phyloP scores from a whole-genome alignment of 306 rosid species.

The Ormosia emarginata region DNA sequence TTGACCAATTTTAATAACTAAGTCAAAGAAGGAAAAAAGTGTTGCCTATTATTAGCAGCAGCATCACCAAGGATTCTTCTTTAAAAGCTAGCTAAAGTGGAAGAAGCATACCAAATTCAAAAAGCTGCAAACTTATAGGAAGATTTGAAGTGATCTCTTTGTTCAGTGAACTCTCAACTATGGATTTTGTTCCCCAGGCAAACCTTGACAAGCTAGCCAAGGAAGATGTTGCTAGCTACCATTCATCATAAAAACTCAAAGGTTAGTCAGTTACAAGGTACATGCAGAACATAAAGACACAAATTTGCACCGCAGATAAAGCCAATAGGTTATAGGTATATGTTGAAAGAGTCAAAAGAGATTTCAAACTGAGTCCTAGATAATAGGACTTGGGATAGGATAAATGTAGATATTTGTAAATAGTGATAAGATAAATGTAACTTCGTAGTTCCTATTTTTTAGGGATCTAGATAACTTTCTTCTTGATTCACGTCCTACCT shows the following conservation, averaged over 20 bases:
- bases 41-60: not conserved
- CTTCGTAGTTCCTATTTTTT: not conserved
- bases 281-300: slow-evolving; percentile 5
- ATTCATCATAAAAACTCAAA: slow-evolving; percentile 21
- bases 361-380: too few species aligned
- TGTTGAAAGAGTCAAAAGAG: too few species aligned
- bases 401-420: too few species aligned
- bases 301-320: too few species aligned
- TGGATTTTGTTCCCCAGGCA: slow-evolving; percentile 80
- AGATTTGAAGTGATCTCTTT: slow-evolving; percentile 37
- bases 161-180: slow-evolving; percentile 28
- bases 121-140: slow-evolving; percentile 69
- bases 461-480: not conserved
- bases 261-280: slow-evolving; percentile 17
- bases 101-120: slow-evolving; percentile 73
- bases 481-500: not conserved
- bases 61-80: not conserved
- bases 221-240: slow-evolving; percentile 65
- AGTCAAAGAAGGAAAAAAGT: not conserved
- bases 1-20: not conserved
- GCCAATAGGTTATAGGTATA: too few species aligned
- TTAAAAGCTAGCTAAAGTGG: not conserved
- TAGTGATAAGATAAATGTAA: not conserved
- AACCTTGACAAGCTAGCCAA: slow-evolving; percentile 75
- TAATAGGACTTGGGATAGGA: too few species aligned